Conservation (phyloP, 768 basidiomycete genomes). For the Gymnopilus dilepis region DNA sequence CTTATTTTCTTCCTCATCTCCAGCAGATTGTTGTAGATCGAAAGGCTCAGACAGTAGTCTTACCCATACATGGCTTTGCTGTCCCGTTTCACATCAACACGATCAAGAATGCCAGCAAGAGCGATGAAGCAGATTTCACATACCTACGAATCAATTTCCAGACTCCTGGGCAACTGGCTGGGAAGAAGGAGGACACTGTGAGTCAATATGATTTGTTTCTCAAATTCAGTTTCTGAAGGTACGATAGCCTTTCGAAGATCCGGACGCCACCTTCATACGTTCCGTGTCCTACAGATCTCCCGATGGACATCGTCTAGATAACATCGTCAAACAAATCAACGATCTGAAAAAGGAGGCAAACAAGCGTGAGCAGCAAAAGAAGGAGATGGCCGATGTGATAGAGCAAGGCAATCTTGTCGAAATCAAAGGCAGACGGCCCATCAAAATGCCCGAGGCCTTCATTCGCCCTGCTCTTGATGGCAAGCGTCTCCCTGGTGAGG, state of each 20-base stretch:
- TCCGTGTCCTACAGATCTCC: constrained; percentile 93
- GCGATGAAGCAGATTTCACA: constrained; percentile 93
- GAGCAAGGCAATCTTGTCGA: constrained; percentile 93
- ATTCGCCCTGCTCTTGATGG: constrained; percentile 94
- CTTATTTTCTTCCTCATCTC: background rate
- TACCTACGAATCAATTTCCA: constrained; percentile 98
- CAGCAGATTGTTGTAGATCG: constrained; percentile 88
- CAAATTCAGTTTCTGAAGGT: constrained; percentile 4
- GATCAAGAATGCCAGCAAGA: constrained; percentile 97
- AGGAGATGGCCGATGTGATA: constrained; percentile 97
- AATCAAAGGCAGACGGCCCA: constrained; percentile 85
- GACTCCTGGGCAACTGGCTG: constrained; percentile 95
- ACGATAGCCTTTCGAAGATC: constrained; percentile 90
- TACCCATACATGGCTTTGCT: constrained; percentile 94
- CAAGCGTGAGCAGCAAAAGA: constrained; percentile 96
- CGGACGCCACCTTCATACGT: constrained; percentile 94
- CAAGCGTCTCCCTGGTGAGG: constrained; percentile 94
- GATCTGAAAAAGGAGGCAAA: constrained; percentile 96
- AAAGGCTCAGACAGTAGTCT: constrained; percentile 85
- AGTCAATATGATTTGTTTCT: constrained; percentile 18
- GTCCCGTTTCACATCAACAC: constrained; percentile 99
- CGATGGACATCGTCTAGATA: constrained; percentile 89
- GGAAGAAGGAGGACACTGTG: constrained; percentile 98
- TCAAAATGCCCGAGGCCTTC: constrained; percentile 89
- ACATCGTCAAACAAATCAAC: constrained; percentile 89